These are phyloP conservation scores for Lotus japonicus DNA, from an alignment of 306 rosid genomes.

Conservation along the genomic window DNA sequence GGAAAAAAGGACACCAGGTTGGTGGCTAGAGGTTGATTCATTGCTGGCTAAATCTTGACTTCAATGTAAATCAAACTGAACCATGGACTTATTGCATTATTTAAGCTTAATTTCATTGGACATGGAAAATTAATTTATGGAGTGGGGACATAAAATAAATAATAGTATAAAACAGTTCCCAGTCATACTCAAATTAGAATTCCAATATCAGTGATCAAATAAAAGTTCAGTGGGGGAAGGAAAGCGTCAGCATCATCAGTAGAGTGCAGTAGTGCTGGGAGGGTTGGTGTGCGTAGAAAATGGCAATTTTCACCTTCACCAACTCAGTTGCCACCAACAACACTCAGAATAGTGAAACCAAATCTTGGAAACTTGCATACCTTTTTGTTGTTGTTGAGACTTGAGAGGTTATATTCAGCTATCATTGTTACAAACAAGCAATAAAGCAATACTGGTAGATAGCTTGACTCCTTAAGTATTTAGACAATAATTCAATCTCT, in stretches of 20 bases:
- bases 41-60: background rate
- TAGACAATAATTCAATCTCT: too few species aligned
- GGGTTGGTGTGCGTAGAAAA: slow-evolving; percentile 14
- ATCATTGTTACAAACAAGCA: too few species aligned
- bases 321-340: slow-evolving; percentile 12
- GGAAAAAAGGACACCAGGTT: too few species aligned
- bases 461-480: too few species aligned
- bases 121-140: background rate
- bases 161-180: background rate
- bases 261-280: background rate
- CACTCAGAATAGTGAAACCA: background rate
- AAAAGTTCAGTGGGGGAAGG: background rate
- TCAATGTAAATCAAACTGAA: background rate
- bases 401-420: too few species aligned
- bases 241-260: slow-evolving; percentile 23
- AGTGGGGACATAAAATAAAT: background rate
- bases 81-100: background rate
- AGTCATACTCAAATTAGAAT: background rate
- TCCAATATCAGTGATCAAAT: too few species aligned
- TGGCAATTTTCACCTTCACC: slow-evolving; percentile 20
- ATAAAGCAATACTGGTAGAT: too few species aligned
- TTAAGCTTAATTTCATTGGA: background rate
- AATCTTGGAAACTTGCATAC: background rate
- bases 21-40: background rate
- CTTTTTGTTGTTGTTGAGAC: too few species aligned